Conservation (phyloP, 2,329 filamentous ascomycete genomes). For the Stromatinia cepivora region DNA sequence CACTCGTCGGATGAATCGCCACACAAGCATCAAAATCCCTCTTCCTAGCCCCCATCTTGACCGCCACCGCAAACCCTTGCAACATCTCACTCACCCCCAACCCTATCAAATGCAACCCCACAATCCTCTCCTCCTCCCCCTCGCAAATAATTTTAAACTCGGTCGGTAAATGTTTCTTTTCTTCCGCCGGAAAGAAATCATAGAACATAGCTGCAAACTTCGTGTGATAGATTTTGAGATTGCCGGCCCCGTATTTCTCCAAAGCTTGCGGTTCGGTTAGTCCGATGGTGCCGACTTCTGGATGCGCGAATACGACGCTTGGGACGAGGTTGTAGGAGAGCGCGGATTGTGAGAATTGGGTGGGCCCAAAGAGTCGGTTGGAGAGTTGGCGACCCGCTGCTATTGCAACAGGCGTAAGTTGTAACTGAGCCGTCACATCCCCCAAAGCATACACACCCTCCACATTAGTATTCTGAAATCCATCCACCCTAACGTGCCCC, state of each 20-base stretch:
- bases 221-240: slow-evolving; percentile 52
- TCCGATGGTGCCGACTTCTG: slow-evolving; percentile 50
- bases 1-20: slow-evolving; percentile 75
- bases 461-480: slow-evolving; percentile 51
- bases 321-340: slow-evolving; percentile 53
- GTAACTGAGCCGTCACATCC: slow-evolving; percentile 52
- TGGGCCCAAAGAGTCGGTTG: slow-evolving; percentile 51
- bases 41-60: slow-evolving; percentile 82
- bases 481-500: slow-evolving; percentile 49
- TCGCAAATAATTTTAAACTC: slow-evolving; percentile 52
- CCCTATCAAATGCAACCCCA: slow-evolving; percentile 52
- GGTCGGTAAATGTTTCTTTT: slow-evolving; percentile 52
- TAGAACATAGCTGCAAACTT: slow-evolving; percentile 53
- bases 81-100: slow-evolving; percentile 64
- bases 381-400: slow-evolving; percentile 52
- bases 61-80: slow-evolving; percentile 73
- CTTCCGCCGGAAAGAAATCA: slow-evolving; percentile 48
- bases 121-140: slow-evolving; percentile 51
- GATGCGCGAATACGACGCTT: slow-evolving; percentile 54
- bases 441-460: slow-evolving; percentile 51
- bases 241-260: slow-evolving; percentile 49
- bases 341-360: slow-evolving; percentile 46
- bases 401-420: slow-evolving; percentile 54
- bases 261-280: slow-evolving; percentile 52
- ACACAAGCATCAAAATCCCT: slow-evolving; percentile 73